Base-by-base conservation (phyloP, 108 stramenopile species). In the Skeletonema costatum region DNA sequence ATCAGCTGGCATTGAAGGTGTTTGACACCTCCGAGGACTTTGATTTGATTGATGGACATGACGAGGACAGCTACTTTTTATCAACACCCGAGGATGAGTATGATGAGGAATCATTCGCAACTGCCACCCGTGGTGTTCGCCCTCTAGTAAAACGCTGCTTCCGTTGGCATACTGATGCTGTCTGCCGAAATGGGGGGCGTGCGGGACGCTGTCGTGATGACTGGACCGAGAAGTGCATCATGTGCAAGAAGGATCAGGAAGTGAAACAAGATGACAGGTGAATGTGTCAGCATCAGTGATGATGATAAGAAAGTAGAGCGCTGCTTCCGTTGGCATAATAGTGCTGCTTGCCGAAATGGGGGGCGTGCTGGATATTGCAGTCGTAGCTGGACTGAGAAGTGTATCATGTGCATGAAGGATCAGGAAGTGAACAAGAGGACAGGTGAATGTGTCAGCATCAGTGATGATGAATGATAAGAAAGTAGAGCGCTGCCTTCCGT, bases 381-480 rank as follows among this genome's bases (percentile, higher is more conserved):
- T 0, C 25, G 25, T 25, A 25, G 25, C 25, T 25, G 25, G 25
- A 25, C 25, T 25, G 25, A 25, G 25, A 25, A 25, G 25, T 41
- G 39, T 41, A 41, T 12, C 39, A 41, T 41, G 39, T 5, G 4
- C 33, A 35, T 1, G 33, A 35, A 5, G 25, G 0, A 25, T 25
- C 25, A 25, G 25, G 25, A 25, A 25, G 25, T 25, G 25, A 25
- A 25, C 25, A 25, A 25, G 25, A 36, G 5, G 51, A 53, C 68
- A 5, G 31, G 59, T 1, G 5, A 46, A 11, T 30, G 41, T 51
- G 33, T 71, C 30, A 36, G 81, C 68, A 58, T 73, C 66, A 25
- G 77, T 71, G 41, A 44, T 48, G 60, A 71, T 72, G 36, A 73
- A 71, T 72, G 36, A 73, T 32, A 30, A 70, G n/a, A 62, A 70